These are phyloP conservation scores for Oryza glaberrima DNA, from an alignment of 176 grass and related monocot species.

Conservation along the genomic window DNA sequence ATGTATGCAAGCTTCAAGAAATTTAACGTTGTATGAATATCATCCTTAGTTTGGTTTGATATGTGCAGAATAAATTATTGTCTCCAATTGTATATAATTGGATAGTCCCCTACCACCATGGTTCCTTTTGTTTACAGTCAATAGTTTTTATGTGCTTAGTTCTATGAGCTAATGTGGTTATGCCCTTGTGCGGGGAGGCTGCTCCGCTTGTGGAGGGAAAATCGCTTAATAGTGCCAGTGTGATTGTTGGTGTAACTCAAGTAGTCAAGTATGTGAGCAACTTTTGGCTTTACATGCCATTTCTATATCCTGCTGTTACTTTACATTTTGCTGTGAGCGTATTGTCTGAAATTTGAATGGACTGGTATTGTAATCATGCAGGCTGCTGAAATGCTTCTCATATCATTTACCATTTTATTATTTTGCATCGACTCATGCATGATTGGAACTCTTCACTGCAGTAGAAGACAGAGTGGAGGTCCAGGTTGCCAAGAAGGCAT, in stretches of 20 bases:
- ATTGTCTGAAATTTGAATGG: too few relatives aligned
- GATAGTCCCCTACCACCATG: neutral
- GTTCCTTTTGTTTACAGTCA: neutral
- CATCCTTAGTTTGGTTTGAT: slow-evolving; percentile 22
- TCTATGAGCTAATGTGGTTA: neutral
- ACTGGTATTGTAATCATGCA: neutral
- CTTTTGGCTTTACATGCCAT: neutral
- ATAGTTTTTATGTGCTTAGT: neutral
- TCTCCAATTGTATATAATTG: neutral
- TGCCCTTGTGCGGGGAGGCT: neutral
- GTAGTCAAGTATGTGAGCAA: neutral
- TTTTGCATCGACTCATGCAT: slow-evolving; percentile 23
- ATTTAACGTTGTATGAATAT: neutral
- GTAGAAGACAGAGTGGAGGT: slow-evolving; percentile 48
- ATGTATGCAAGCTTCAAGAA: neutral
- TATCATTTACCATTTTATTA: neutral
- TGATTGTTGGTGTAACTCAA: neutral
- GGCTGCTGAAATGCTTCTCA: neutral
- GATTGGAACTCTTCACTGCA: slow-evolving; percentile 34
- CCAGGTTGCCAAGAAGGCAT: slow-evolving; percentile 55
- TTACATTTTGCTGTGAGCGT: neutral
- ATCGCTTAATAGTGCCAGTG: neutral
- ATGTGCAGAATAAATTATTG: neutral
- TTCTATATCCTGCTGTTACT: neutral
- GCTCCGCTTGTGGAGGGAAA: neutral